Conservation (phyloP, 225 moss, liverwort and hornwort species). For the Polytrichum formosum region DNA sequence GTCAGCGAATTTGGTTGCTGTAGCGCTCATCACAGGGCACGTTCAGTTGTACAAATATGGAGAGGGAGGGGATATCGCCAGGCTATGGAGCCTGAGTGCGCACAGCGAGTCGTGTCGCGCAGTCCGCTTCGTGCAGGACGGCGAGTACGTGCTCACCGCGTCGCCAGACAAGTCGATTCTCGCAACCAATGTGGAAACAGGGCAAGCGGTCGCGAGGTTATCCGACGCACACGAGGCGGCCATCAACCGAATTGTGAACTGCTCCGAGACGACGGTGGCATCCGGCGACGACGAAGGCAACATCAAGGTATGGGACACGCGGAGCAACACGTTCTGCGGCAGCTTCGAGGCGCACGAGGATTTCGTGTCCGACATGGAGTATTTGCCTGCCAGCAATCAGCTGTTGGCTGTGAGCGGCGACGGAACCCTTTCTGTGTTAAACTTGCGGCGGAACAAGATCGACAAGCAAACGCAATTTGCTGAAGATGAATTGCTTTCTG, state of each 20-base stretch:
- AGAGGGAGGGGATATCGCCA: conserved; percentile 35
- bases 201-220: conserved; percentile 67
- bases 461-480: conserved; percentile 81
- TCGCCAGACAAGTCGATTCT: conserved; percentile 81
- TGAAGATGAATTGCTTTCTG: conserved; percentile 88
- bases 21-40: conserved; percentile 78
- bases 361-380: conserved; percentile 95
- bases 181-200: conserved; percentile 79
- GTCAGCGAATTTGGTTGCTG: conserved; percentile 53
- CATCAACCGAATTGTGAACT: conserved; percentile 81
- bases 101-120: conserved; percentile 90
- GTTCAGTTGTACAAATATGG: conserved; percentile 71
- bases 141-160: conserved; percentile 63
- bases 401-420: conserved; percentile 79
- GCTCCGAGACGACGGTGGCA: conserved; percentile 63
- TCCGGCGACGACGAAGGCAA: conserved; percentile 86
- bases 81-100: conserved; percentile 58
- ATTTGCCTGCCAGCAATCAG: conserved; percentile 67
- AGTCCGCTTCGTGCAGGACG: conserved; percentile 76
- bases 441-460: conserved; percentile 65
- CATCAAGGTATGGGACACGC: conserved; percentile 93
- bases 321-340: conserved; percentile 75
- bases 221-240: conserved; percentile 67
- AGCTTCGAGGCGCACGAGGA: conserved; percentile 74
- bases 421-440: conserved; percentile 87